Evolutionary conservation across 2,329 filamentous ascomycete genomes (phyloP).

Genomic region (Chaetomiaceae sp.): DNA sequence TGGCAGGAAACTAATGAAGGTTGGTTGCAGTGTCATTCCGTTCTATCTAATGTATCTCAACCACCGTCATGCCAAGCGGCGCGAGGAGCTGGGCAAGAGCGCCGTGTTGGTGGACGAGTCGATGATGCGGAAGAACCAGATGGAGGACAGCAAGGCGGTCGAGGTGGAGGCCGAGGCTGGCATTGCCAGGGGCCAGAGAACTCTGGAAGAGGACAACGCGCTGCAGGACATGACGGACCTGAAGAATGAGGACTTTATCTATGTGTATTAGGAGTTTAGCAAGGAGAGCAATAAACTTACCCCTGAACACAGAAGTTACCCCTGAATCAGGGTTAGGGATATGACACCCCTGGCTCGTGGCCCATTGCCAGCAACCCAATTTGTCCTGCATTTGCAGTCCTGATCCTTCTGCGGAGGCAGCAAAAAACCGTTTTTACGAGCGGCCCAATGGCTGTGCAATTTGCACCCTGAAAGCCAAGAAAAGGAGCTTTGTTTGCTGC

Average conservation of each 20-base stretch:
- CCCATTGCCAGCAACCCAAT: not conserved
- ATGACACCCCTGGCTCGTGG: too few species aligned
- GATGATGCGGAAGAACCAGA: slow-evolving; percentile 44
- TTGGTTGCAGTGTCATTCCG: slow-evolving; percentile 29
- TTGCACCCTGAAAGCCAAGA: too few species aligned
- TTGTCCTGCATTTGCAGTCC: too few species aligned
- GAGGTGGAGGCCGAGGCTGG: slow-evolving; percentile 27
- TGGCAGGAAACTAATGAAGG: not conserved
- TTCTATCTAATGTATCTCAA: slow-evolving; percentile 51
- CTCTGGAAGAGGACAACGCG: slow-evolving; percentile 39
- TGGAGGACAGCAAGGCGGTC: slow-evolving; percentile 36
- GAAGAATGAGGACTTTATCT: slow-evolving; percentile 59
- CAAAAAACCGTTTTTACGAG: too few species aligned
- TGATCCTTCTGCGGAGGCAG: not conserved
- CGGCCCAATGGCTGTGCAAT: too few species aligned
- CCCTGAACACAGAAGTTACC: not conserved
- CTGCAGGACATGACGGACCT: slow-evolving; percentile 50
- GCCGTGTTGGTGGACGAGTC: slow-evolving; percentile 55
- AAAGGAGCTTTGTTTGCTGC: too few species aligned
- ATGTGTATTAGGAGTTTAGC: slow-evolving; percentile 32
- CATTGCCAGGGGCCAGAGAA: slow-evolving; percentile 20
- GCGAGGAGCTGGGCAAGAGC: slow-evolving; percentile 56
- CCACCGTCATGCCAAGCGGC: slow-evolving; percentile 46
- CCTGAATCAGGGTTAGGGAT: not conserved
- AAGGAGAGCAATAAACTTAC: not conserved